Evolutionary conservation across 257 asterid species (phyloP), one percentile per base, ranked within the genome.

Genomic region (Catharanthus roseus): DNA sequence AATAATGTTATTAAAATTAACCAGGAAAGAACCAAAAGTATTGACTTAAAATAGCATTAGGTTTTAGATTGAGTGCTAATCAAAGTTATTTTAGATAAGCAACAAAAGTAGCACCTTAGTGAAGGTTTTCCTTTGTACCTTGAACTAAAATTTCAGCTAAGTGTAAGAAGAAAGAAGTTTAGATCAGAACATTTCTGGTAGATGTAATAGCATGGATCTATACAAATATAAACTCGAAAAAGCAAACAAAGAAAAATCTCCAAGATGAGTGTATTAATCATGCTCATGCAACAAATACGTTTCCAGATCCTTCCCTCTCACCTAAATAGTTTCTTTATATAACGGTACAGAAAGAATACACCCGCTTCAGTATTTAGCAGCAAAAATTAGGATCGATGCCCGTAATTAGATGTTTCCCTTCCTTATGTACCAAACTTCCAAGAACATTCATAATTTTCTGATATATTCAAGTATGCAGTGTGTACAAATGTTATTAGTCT

Each of bases 1-100:
- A 7, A 70, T 23, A 7, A 45, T 51, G 33, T 15, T 45, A 42
- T 60, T 77, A 53, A 33, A 39, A 70, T 33, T 56, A 64, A 49
- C 64, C 69, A 39, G 28, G 2, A 31, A 55, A 23, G 58, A 29
- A 71, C 66, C 24, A 24, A n/a, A n/a, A 39, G 8, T 15, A 21
- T 24, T 21, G 5, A 55, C 4, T 39, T 21, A 29, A 31, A 0
- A 73, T 4, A 65, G 3, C 6, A 33, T 55, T 12, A 38, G 39
- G 49, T 12, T 16, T 55, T 45, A 21, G 18, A 58, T 29, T 36
- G 18, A 57, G 13, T 39, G 61, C 31, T 51, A 50, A 33, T 2
- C 23, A 51, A 21, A 66, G 36, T 33, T 10, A 29, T 31, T 28
- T 18, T 23, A 28, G 19, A 8, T 13, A 58, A 41, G 7, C 29